These are phyloP conservation scores for Agrocybe chaxingu DNA, from an alignment of 768 basidiomycete species.

Conservation along the genomic window DNA sequence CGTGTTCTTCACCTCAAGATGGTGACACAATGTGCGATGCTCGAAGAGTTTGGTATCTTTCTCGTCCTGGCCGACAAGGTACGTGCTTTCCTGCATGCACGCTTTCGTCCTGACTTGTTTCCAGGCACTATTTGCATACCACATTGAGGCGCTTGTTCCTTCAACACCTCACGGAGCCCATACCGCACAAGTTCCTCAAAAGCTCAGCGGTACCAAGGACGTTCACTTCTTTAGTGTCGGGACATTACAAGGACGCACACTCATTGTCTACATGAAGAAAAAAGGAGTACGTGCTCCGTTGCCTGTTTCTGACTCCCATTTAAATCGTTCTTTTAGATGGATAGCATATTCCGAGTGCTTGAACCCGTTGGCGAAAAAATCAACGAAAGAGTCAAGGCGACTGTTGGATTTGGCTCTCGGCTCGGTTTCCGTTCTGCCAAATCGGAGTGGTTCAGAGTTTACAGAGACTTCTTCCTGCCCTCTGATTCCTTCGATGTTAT, in stretches of 20 bases:
- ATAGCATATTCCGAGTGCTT: slow-evolving; percentile 95
- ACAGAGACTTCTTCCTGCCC: slow-evolving; percentile 91
- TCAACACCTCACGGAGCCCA: slow-evolving; percentile 69
- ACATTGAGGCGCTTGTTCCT: slow-evolving; percentile 94
- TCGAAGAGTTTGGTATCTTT: slow-evolving; percentile 96
- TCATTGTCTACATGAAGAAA: slow-evolving; percentile 95
- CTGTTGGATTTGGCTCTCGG: slow-evolving; percentile 67
- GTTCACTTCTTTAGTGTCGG: slow-evolving; percentile 97
- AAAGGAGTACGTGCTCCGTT: slow-evolving; percentile 54
- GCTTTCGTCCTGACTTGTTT: neutral
- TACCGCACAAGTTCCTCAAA: slow-evolving; percentile 80
- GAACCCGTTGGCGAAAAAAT: slow-evolving; percentile 94
- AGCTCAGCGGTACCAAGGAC: slow-evolving; percentile 86
- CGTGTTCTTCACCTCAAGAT: slow-evolving; percentile 91
- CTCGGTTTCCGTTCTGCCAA: slow-evolving; percentile 76
- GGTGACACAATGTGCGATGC: slow-evolving; percentile 93
- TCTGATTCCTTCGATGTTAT: slow-evolving; percentile 88
- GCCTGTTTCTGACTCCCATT: neutral
- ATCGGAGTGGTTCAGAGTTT: slow-evolving; percentile 94
- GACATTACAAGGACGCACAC: slow-evolving; percentile 77
- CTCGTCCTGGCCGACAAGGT: slow-evolving; percentile 93
- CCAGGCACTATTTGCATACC: slow-evolving; percentile 87
- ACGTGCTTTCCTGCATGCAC: neutral
- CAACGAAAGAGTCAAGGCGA: slow-evolving; percentile 69
- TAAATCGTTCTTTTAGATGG: slow-evolving; percentile 40